These are phyloP conservation scores for Talaromyces sp. DNA, from an alignment of 2,329 filamentous ascomycete species.

Conservation along the genomic window DNA sequence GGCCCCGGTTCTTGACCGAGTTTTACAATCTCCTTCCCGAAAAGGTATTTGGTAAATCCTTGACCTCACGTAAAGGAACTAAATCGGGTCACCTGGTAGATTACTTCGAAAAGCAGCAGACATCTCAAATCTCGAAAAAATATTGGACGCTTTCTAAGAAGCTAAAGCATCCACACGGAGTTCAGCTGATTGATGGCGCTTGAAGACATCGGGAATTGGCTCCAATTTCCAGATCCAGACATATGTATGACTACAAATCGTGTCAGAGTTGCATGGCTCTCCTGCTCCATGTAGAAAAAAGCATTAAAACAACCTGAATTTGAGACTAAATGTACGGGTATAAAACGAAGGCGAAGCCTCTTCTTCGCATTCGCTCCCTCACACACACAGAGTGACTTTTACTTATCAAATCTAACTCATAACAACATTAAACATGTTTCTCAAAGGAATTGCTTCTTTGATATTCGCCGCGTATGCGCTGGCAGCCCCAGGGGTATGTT, in stretches of 20 bases:
- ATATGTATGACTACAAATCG: background rate
- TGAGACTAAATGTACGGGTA: background rate
- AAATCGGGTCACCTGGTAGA: background rate
- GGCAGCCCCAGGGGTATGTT: slow-evolving; percentile 3
- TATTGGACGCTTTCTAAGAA: background rate
- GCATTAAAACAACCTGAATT: background rate
- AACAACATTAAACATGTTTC: background rate
- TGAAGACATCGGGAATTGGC: background rate
- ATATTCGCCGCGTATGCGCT: background rate
- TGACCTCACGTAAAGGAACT: background rate
- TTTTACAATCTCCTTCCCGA: background rate
- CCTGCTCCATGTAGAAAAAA: background rate
- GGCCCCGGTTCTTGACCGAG: background rate
- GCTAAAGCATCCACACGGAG: background rate
- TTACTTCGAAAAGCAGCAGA: background rate
- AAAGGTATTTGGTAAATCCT: background rate
- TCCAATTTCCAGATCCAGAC: background rate
- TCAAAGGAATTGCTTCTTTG: background rate
- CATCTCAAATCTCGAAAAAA: background rate
- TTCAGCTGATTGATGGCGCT: background rate
- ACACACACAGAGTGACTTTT: background rate
- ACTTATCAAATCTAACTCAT: background rate
- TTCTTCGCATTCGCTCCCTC: background rate
- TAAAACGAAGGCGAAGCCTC: background rate
- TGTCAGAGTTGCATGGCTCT: background rate